A percentile compares a stretch with the other conserved stretches of the same genome.
Evolutionary conservation across 768 basidiomycete species (phyloP).

Genomic region (Trametes sanguinea): DNA sequence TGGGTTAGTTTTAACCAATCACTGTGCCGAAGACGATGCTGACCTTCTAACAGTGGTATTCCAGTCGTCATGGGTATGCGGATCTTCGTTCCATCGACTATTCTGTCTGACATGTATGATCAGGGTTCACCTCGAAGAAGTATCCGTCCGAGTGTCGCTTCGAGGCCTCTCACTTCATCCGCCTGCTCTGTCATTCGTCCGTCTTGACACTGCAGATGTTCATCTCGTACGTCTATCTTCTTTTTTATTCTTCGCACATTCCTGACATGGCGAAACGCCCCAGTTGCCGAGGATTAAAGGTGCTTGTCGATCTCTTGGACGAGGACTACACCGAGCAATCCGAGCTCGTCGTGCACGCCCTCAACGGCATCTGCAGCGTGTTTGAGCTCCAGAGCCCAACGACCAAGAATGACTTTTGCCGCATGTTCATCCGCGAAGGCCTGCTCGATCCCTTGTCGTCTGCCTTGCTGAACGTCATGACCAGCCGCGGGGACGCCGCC

Average conservation of each 20-base stretch:
- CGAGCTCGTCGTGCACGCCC: slow-evolving; percentile 87
- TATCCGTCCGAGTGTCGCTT: slow-evolving; percentile 90
- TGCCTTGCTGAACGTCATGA: slow-evolving; percentile 87
- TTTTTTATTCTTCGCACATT: neutral
- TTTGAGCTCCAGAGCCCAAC: slow-evolving; percentile 96
- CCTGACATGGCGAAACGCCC: neutral
- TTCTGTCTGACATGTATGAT: neutral
- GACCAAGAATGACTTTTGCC: slow-evolving; percentile 97
- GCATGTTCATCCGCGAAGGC: slow-evolving; percentile 97
- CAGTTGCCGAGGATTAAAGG: slow-evolving; percentile 92
- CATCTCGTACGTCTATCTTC: slow-evolving; percentile 71
- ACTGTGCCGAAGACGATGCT: neutral
- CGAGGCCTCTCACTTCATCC: slow-evolving; percentile 96
- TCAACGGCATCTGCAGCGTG: slow-evolving; percentile 93
- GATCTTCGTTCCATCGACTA: neutral
- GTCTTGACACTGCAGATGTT: slow-evolving; percentile 97
- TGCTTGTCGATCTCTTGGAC: slow-evolving; percentile 93
- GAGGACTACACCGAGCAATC: slow-evolving; percentile 93
- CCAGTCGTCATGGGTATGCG: slow-evolving; percentile 88
- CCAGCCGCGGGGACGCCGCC: slow-evolving; percentile 62
- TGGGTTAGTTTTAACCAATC: slow-evolving; percentile 49
- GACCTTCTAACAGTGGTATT: slow-evolving; percentile 63
- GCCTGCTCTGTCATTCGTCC: slow-evolving; percentile 88
- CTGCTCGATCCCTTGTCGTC: slow-evolving; percentile 89
- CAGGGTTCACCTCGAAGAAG: slow-evolving; percentile 92